phyloP scores from a whole-genome alignment of 495 filamentous ascomycete genomes.

The Xylaria intraflava region DNA sequence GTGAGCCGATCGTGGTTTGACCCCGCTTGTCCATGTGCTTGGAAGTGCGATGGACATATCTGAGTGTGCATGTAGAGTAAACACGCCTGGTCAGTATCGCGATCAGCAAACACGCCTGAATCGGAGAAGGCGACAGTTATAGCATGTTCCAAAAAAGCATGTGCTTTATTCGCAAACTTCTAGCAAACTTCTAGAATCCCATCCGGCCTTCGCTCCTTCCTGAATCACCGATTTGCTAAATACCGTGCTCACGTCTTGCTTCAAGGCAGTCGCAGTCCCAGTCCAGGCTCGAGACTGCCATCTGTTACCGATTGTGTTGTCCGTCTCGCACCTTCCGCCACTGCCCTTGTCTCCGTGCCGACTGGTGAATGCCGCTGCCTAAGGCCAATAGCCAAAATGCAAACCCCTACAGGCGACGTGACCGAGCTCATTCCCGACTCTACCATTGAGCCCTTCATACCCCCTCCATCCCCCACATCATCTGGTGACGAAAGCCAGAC shows the following conservation, averaged over 20 bases:
- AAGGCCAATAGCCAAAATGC: constrained; percentile 3
- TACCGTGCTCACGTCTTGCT: too few relatives aligned
- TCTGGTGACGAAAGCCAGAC: constrained; percentile 20
- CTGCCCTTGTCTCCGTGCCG: background rate
- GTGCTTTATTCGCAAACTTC: too few relatives aligned
- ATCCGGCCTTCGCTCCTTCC: too few relatives aligned
- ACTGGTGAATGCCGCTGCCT: background rate
- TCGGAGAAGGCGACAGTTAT: too few relatives aligned
- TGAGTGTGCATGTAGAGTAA: too few relatives aligned
- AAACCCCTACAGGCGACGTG: background rate
- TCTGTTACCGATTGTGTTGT: background rate
- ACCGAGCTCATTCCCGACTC: background rate
- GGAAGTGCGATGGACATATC: background rate
- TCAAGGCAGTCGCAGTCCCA: too few relatives aligned
- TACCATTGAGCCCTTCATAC: background rate
- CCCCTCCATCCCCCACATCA: constrained; percentile 4
- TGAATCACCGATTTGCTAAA: too few relatives aligned
- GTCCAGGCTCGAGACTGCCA: too few relatives aligned
- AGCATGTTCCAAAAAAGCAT: too few relatives aligned
- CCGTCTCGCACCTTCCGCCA: background rate
- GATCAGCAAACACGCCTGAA: too few relatives aligned
- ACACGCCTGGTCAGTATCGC: too few relatives aligned
- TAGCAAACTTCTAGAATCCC: too few relatives aligned
- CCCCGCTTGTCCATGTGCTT: constrained; percentile 3
- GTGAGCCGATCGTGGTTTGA: background rate